phyloP scores from a whole-genome alignment of 2,329 filamentous ascomycete species.

The Fusarium globosum region DNA sequence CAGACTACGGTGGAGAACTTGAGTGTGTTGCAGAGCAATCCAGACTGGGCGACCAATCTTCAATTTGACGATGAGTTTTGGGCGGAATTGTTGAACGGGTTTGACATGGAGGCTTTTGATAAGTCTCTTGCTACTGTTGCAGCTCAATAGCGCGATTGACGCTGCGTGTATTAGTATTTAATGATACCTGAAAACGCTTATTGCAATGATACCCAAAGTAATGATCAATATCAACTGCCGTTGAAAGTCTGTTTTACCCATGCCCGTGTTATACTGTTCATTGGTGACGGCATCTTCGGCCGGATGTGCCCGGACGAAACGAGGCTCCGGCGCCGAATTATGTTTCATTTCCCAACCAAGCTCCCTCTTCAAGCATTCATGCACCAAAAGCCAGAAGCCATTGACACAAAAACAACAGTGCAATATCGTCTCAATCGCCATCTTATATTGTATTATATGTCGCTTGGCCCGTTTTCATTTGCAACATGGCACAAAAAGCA shows the following conservation, averaged over 20 bases:
- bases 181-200: neutral
- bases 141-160: neutral
- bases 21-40: slow-evolving; percentile 6
- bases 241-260: neutral
- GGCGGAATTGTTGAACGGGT: slow-evolving; percentile 42
- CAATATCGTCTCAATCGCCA: neutral
- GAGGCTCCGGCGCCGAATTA: slow-evolving; percentile 22
- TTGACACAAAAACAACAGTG: too few species aligned
- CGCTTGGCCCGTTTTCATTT: rapidly evolving
- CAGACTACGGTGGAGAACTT: slow-evolving; percentile 5
- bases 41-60: slow-evolving; percentile 39
- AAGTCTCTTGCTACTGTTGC: slow-evolving; percentile 1
- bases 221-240: neutral
- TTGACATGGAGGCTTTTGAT: slow-evolving; percentile 28
- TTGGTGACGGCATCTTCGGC: neutral
- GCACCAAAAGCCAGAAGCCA: neutral
- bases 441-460: rapidly evolving
- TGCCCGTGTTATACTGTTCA: neutral
- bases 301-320: slow-evolving; percentile 4
- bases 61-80: slow-evolving; percentile 48
- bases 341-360: slow-evolving; percentile 24
- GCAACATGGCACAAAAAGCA: slow-evolving; percentile 42
- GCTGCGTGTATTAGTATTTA: neutral
- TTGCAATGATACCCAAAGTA: neutral
- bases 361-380: neutral